Conservation (phyloP, 2,329 filamentous ascomycete genomes). For the Sclerotinia sclerotiorum region DNA sequence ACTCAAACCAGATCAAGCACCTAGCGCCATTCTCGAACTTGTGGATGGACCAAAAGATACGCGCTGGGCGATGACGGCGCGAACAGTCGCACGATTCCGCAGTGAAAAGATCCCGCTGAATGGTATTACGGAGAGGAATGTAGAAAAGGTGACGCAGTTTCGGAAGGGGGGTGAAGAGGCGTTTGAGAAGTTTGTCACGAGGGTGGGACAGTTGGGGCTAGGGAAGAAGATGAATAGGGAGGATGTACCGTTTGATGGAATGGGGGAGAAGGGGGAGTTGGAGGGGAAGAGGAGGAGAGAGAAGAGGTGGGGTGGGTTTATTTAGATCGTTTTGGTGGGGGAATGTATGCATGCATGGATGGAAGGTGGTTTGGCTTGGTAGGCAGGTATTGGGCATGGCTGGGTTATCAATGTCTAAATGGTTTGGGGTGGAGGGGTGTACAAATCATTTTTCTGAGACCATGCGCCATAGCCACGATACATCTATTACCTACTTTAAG, state of each 20-base stretch:
- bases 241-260: constrained; percentile 30
- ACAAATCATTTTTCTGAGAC: constrained; percentile 83
- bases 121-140: constrained; percentile 73
- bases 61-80: constrained; percentile 90
- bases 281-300: constrained; percentile 18
- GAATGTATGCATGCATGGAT: constrained; percentile 12
- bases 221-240: constrained; percentile 37
- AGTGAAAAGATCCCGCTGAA: constrained; percentile 58
- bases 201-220: constrained; percentile 43
- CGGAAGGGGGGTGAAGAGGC: constrained; percentile 64
- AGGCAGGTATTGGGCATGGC: neutral
- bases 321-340: neutral
- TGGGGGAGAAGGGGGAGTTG: constrained; percentile 15
- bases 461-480: constrained; percentile 87
- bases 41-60: constrained; percentile 94
- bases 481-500: constrained; percentile 82
- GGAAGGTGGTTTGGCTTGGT: neutral
- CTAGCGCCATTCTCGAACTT: constrained; percentile 87
- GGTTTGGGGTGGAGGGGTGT: neutral
- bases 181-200: constrained; percentile 64
- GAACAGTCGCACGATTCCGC: constrained; percentile 68
- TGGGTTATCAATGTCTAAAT: constrained; percentile 26
- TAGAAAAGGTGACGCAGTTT: constrained; percentile 79
- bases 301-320: constrained; percentile 24
- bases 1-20: constrained; percentile 80